Base-by-base conservation (phyloP, 2,329 filamentous ascomycete species). In the Cladophialophora carrionii region DNA sequence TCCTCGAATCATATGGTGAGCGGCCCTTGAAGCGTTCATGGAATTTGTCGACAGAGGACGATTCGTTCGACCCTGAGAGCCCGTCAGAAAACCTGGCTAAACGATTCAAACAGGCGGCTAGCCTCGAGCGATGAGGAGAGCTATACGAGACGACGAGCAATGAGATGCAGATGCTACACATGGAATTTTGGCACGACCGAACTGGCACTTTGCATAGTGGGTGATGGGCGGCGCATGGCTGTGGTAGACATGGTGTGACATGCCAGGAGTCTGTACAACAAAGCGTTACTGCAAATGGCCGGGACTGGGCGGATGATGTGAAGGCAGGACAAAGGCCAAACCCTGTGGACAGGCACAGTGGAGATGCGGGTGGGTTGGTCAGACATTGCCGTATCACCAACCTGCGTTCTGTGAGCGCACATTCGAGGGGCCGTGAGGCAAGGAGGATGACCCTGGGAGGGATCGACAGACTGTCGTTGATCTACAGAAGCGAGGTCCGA, bases 1-100 rank as follows among this genome's bases (percentile, higher is more conserved):
- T 99, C 77, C 86, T 98, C 81, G 88, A 95, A 88, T 90, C 68
- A 64, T 92, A 91, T 85, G 92, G 93, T 96, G 93, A 96, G 90
- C 89, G 89, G 87, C 71, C 75, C 68, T 71, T 72, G 60, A 76
- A 75, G 70, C 75, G 74, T 70, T 62, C 72, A 70, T 71, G 71
- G 77, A 68, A 71, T 73, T 69, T 73, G 70, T 69, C 71, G 72
- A 60, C 62, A 29, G 75, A 73, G 67, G 72, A 75, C 71, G 74
- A 74, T 64, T 67, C 79, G 77, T 77, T 76, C 70, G 76, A 74
- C 68, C 79, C 79, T 72, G 82, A 83, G 76, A 81, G 82, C 79
- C 66, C 68, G 61, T 70, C 71, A 65, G 83, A 83, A 78, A 81
- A 83, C 73, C 81, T 87, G 84, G 84, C 84, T 87, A 87, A 87